Base-by-base conservation (phyloP, 2,329 filamentous ascomycete species). In the Dothiorella sarmentorum region DNA sequence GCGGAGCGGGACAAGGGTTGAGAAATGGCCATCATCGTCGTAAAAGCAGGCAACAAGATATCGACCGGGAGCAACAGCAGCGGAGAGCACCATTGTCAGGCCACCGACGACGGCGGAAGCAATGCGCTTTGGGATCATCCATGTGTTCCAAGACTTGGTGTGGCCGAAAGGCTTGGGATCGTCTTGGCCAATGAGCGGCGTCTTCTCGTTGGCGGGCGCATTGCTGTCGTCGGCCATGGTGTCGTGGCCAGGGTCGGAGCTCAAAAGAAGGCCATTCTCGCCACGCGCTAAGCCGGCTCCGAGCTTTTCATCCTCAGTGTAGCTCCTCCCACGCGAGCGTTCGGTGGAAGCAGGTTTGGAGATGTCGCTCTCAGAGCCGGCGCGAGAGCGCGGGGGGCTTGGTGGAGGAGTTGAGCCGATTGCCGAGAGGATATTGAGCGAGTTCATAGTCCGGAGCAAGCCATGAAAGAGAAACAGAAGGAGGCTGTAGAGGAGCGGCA, bases 391-490 rank as follows among this genome's bases (percentile, higher is more conserved):
- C 60, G 75, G 70, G 60, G 77, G 76, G 57, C 72, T 74, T 56
- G 80, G 72, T 61, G 76, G 75, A 64, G 82, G 78, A 63, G 82
- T 80, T 70, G 79, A 80, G 70, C 83, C 82, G 70, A 86, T 83
- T 73, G 90, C 86, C 70, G 91, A 94, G 74, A 97, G 85, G 74
- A 96, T 90, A 79, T 94, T 96, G 80, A 96, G 82, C 69, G 92
- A 96, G 86, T 97, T 97, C 93, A 97, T 97, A 59, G 82, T 89
- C 80, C 76, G 75, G 71, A 68, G 65, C 65, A 69, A 71, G 77
- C 76, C 78, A 81, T 80, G 71, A 72, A 74, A 55, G 51, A 60
- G 70, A n/a, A 42, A 24, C 49, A 53, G 33, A 29, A 53, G 22
- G 49, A 53, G 49, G 24, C 33, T 26, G 22, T 22, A 53, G 49